Conservation (phyloP, 1,284 basidiomycete species). For the Leccinum griseonigrum region DNA sequence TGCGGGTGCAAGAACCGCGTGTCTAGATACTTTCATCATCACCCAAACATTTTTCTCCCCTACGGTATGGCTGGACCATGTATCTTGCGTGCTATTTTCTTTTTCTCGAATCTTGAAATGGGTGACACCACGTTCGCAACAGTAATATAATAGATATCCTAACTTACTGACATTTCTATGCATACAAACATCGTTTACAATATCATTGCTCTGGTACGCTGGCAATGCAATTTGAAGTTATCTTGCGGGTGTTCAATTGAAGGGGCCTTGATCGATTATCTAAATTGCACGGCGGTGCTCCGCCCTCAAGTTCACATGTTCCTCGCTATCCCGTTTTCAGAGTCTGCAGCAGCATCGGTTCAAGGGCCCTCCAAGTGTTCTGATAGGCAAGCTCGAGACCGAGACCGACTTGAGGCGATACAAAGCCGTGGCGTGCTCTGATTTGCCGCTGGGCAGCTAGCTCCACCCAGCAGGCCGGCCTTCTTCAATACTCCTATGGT, state of each 20-base stretch:
- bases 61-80: background rate
- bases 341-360: background rate
- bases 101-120: background rate
- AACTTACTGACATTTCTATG: background rate
- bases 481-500: conserved; percentile 13
- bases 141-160: background rate
- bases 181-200: background rate
- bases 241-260: conserved; percentile 11
- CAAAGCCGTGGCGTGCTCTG: background rate
- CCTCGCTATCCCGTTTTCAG: background rate
- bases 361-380: conserved; percentile 10
- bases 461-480: background rate
- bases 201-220: background rate
- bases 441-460: conserved; percentile 14
- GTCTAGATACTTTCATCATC: background rate
- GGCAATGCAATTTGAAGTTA: background rate
- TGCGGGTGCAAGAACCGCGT: background rate
- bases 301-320: background rate
- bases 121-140: background rate
- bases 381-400: background rate
- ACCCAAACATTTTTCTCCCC: background rate
- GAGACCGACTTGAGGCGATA: background rate
- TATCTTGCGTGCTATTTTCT: background rate
- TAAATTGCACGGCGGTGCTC: conserved; percentile 12
- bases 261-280: conserved; percentile 18